Percentiles rank a stretch among this genome's conserved stretches.
Evolutionary conservation across 139 green algal species (phyloP).

Genomic region (Chlorella sp.): DNA sequence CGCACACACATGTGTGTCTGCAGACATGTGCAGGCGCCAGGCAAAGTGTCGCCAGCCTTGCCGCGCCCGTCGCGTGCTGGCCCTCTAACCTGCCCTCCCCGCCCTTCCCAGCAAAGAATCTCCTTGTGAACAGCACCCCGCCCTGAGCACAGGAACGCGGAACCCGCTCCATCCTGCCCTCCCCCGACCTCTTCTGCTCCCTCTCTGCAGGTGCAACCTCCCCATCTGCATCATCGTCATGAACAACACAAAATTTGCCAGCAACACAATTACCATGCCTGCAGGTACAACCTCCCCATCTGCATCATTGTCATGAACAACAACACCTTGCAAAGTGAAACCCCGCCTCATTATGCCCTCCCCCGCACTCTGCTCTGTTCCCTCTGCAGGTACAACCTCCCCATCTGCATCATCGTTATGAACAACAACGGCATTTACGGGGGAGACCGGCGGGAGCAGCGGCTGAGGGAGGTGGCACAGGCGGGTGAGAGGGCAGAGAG

Average conservation of each 20-base stretch:
- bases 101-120: not conserved
- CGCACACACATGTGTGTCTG: not conserved
- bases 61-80: no score
- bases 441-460: constrained; percentile 66
- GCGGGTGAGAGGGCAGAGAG: not conserved
- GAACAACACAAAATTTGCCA: no score
- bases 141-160: no score
- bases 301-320: no score
- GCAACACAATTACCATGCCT: no score
- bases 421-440: constrained; percentile 91
- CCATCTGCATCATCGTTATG: constrained; percentile 77
- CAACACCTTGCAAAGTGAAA: no score
- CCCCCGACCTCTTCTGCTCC: not conserved
- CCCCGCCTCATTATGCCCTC: no score
- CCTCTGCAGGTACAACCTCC: constrained; percentile 71
- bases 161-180: not conserved
- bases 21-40: not conserved
- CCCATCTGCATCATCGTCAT: no score
- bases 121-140: not conserved
- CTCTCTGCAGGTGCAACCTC: constrained; percentile 63
- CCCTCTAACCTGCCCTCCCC: not conserved
- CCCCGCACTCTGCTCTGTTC: not conserved
- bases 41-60: not conserved
- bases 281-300: no score
- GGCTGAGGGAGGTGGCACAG: constrained; percentile 46